Conservation (phyloP, 305 asterid species). For the Fraxinus paxiana region DNA sequence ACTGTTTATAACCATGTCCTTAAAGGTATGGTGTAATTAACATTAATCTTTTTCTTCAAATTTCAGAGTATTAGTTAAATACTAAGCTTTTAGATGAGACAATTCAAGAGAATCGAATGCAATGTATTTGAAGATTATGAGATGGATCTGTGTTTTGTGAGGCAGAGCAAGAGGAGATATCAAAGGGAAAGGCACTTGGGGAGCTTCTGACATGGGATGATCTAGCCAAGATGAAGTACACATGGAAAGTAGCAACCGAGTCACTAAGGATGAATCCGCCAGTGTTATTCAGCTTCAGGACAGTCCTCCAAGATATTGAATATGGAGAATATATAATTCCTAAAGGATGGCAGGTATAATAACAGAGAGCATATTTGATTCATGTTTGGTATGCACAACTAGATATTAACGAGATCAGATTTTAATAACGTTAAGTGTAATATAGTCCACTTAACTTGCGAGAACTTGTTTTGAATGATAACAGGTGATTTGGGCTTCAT, state of each 20-base stretch:
- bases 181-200: slow-evolving; percentile 11
- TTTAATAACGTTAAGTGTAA: neutral
- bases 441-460: neutral
- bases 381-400: neutral
- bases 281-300: slow-evolving; percentile 2
- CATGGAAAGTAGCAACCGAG: slow-evolving; percentile 35
- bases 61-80: neutral
- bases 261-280: slow-evolving; percentile 27
- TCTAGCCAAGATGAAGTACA: slow-evolving; percentile 31
- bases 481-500: slow-evolving; percentile 29
- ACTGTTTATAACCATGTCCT: slow-evolving; percentile 18
- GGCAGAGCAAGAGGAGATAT: slow-evolving; percentile 28
- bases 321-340: slow-evolving; percentile 23
- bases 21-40: neutral
- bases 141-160: neutral
- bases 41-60: neutral
- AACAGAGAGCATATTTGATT: neutral
- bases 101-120: neutral
- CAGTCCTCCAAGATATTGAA: slow-evolving; percentile 23
- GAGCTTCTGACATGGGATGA: slow-evolving; percentile 29
- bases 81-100: neutral
- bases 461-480: neutral
- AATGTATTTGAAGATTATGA: neutral
- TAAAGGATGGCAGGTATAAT: slow-evolving; percentile 21
- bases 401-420: neutral